Base-by-base conservation (phyloP, 768 basidiomycete species). In the Saitozyma podzolica region DNA sequence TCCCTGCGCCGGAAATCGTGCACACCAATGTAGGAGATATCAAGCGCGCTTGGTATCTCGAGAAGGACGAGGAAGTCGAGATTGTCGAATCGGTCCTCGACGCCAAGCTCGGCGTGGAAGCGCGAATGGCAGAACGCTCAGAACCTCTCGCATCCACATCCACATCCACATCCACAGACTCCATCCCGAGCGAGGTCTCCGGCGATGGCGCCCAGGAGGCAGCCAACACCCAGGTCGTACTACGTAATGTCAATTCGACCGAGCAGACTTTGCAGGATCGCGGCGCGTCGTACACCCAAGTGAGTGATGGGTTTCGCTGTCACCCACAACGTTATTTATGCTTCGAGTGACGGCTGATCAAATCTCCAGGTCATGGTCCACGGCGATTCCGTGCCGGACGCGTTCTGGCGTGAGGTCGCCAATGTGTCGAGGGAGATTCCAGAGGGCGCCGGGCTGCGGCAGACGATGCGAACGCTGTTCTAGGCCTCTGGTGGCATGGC, bases 381-480 rank as follows among this genome's bases (percentile, higher is more conserved):
- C 37, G 59, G 58, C 16, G 54, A 19, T 9, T 20, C 47, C n/a
- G 40, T 61, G 2, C 54, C 63, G 0, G 51, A 54, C 9, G 41
- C 29, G 17, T 66, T 66, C 43, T 66, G 64, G 64, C 19, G 40
- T 16, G 17, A 50, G 29, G 37, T 62, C 9, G 59, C 64, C 10
- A 52, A 54, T 17, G 49, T 62, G n/a, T 42, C 64, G 51, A 45
- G 64, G 20, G 60, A 66, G 14, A 47, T 66, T 6, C 59, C 55
- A 20, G 29, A 29, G 29, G 29, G 29, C 29, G 29, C 29, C 2
- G 29, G 29, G 5, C 29, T 29, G 29, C 29, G 29, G 29, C 29
- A 29, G 29, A 29, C 29, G 29, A 29, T 29, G 29, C 29, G 29
- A 29, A 29, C 29, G 29, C 29, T 29, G 29, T 29, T 29, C 29